Conservation (phyloP, 805 yeast genomes). For the Wickerhamiella bombiphila region DNA sequence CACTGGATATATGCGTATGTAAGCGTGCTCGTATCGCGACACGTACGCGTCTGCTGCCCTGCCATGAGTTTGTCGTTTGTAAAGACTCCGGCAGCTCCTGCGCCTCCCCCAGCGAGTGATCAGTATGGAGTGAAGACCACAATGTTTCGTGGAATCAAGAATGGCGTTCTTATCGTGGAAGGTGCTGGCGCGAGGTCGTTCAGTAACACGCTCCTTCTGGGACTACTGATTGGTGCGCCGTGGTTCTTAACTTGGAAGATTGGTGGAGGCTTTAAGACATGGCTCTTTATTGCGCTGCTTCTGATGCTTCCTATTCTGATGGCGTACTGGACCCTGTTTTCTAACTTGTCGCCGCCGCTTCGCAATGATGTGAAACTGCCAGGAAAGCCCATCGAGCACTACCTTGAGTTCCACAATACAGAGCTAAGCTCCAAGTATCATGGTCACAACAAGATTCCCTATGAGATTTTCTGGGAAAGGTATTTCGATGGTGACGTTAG, state of each 20-base stretch:
- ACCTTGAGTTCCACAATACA: constrained; percentile 67
- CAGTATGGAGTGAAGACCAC: constrained; percentile 32
- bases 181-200: constrained; percentile 76
- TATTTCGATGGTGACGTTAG: constrained; percentile 72
- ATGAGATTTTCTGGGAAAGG: constrained; percentile 83
- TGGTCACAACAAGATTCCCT: constrained; percentile 69
- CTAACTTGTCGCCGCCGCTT: constrained; percentile 66
- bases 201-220: constrained; percentile 41
- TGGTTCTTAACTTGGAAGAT: constrained; percentile 45
- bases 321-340: constrained; percentile 69
- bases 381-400: constrained; percentile 60
- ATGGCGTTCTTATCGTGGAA: constrained; percentile 82
- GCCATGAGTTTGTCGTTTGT: constrained; percentile 32
- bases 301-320: constrained; percentile 55
- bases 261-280: constrained; percentile 54
- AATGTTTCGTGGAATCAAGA: constrained; percentile 56
- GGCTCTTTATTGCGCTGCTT: constrained; percentile 42
- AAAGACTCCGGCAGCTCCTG: constrained; percentile 43
- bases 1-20: too few relatives aligned
- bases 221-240: constrained; percentile 44
- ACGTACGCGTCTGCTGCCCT: too few relatives aligned
- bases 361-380: constrained; percentile 68
- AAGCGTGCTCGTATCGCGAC: too few relatives aligned
- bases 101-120: constrained; percentile 28
- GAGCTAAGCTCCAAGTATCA: constrained; percentile 52